Conservation (phyloP, 306 rosid genomes). For the Lagenaria siceraria region DNA sequence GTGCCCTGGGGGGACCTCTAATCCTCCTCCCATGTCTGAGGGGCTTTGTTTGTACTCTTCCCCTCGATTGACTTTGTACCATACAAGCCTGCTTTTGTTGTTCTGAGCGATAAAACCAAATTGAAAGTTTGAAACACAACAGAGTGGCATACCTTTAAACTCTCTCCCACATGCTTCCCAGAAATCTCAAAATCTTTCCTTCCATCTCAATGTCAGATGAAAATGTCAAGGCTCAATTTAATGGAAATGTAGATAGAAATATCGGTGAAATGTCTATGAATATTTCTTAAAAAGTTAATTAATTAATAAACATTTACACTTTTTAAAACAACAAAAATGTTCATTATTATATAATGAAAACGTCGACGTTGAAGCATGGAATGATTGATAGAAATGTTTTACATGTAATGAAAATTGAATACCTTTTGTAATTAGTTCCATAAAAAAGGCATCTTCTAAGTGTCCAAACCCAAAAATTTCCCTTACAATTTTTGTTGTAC, state of each 20-base stretch:
- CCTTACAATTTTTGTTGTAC: not conserved
- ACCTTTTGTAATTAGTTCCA: too few species aligned
- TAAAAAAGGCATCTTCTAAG: not conserved
- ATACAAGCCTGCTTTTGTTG: not conserved
- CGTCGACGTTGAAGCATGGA: too few species aligned
- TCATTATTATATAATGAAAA: too few species aligned
- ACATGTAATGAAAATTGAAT: too few species aligned
- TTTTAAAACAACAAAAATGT: too few species aligned
- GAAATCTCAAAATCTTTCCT: not conserved
- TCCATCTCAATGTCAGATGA: not conserved
- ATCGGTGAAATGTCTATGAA: too few species aligned
- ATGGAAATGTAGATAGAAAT: too few species aligned
- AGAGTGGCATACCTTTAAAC: not conserved
- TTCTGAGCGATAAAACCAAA: not conserved
- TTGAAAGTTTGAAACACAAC: not conserved
- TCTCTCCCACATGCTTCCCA: not conserved
- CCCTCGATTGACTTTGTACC: not conserved
- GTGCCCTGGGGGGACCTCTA: slow-evolving; percentile 2
- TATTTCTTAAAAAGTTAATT: too few species aligned
- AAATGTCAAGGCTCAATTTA: too few species aligned
- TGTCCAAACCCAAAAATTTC: not conserved
- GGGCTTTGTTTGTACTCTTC: not conserved
- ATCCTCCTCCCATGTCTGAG: not conserved
- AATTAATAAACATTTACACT: too few species aligned
- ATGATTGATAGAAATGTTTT: too few species aligned